Evolutionary conservation across 202 grass and related monocot species (phyloP), one percentile per base, ranked within the genome.

Genomic region (Panicum hallii): DNA sequence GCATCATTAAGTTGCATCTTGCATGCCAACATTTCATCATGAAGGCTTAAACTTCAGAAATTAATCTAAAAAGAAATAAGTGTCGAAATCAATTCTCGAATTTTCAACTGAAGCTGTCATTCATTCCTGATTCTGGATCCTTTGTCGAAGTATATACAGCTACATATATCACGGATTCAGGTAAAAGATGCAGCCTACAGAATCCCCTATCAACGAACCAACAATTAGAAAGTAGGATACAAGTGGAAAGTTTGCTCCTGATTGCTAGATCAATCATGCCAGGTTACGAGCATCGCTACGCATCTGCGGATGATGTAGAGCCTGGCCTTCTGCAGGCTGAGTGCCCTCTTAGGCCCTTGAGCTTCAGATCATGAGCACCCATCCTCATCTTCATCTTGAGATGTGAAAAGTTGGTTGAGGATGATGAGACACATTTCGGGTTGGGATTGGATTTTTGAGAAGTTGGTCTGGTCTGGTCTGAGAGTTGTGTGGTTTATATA

Each of bases 271-370:
- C 14, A 17, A 48, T 90, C 79, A 74, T 87, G 83, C 85, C 85
- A 90, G 4, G 58, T 88, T 40, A 95, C 67, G 47, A 95, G 88
- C 93, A 95, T 90, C 20, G 79, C 71, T 3, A 95, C 78, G n/a
- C 90, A 92, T 56, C 82, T 71, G 8, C 83, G 90, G 57, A 95
- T 95, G 85, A 94, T 90, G 75, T 92, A 92, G 63, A 95, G 71
- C 77, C 78, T 90, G 40, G 90, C 79, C 30, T 84, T 81, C 9
- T 92, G 80, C 83, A 92, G 85, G 14, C 78, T 92, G 0, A 90
- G 75, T 66, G 79, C 66, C 74, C 80, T 90, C 74, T 89, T 64
- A 92, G 63, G 32, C 82, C 60, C 48, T 86, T 79, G 20, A 76
- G 79, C 63, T 91, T 90, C 63, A 84, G 26, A 42, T 80, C 62